Percentiles rank a stretch among this genome's conserved stretches.
These are phyloP conservation scores for Neoscytalidium dimidiatum DNA, from an alignment of 2,329 filamentous ascomycete genomes.

Conservation along the genomic window DNA sequence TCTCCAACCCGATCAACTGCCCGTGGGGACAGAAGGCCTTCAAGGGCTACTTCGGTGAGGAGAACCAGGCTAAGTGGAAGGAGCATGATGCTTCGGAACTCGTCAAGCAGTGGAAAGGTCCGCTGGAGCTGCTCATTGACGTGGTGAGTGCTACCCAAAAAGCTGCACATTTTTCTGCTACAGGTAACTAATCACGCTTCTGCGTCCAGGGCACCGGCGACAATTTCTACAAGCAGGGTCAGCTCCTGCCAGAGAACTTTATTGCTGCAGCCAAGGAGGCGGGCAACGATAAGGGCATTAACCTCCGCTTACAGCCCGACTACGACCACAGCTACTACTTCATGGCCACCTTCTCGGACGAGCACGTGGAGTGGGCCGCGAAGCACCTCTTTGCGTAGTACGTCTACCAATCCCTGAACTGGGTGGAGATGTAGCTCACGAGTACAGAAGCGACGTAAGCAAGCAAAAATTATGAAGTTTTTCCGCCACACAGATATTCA, in stretches of 20 bases:
- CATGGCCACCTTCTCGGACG: constrained; percentile 85
- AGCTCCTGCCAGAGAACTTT: constrained; percentile 93
- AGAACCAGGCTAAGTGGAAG: constrained; percentile 75
- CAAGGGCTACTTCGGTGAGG: constrained; percentile 79
- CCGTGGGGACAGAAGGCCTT: constrained; percentile 98
- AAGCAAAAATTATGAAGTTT: constrained; percentile 14
- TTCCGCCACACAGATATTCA: background rate
- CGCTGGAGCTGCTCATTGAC: constrained; percentile 80
- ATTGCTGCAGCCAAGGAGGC: constrained; percentile 74
- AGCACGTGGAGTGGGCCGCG: constrained; percentile 89
- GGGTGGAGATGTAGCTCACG: constrained; percentile 1
- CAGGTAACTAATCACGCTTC: background rate
- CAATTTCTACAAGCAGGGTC: constrained; percentile 93
- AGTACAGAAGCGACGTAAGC: constrained; percentile 9
- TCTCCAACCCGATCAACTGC: constrained; percentile 80
- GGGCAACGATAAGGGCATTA: constrained; percentile 69
- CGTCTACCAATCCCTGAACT: constrained; percentile 23
- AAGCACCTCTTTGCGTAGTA: constrained; percentile 71
- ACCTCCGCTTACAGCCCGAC: constrained; percentile 80
- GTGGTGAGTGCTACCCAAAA: constrained; percentile 67
- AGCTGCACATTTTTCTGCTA: background rate
- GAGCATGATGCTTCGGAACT: constrained; percentile 92
- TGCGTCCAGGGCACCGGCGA: constrained; percentile 79
- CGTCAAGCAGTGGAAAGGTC: constrained; percentile 71
- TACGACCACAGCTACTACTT: constrained; percentile 99